phyloP scores from a whole-genome alignment of 495 filamentous ascomycete species.

The Aspergillus bridgeri region DNA sequence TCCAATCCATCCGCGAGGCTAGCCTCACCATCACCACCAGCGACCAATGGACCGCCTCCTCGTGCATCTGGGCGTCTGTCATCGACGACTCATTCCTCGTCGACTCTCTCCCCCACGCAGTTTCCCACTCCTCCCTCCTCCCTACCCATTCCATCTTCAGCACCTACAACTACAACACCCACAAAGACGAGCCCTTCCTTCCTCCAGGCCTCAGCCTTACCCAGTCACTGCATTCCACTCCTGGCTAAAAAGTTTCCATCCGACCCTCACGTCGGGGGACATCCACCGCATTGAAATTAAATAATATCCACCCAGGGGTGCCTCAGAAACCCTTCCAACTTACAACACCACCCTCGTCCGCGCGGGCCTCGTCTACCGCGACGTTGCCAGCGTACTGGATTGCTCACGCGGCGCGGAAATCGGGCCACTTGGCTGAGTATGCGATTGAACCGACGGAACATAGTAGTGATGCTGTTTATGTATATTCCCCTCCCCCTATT shows the following conservation, averaged over 20 bases:
- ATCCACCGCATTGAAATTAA: slow-evolving; percentile 33
- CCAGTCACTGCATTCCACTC: slow-evolving; percentile 46
- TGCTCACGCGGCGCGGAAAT: slow-evolving; percentile 38
- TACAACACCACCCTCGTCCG: slow-evolving; percentile 47
- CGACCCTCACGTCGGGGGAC: slow-evolving; percentile 36
- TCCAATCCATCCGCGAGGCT: slow-evolving; percentile 48
- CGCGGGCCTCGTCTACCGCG: slow-evolving; percentile 55
- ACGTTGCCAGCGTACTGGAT: slow-evolving; percentile 58
- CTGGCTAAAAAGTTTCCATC: slow-evolving; percentile 53
- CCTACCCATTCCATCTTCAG: slow-evolving; percentile 47
- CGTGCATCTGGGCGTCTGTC: slow-evolving; percentile 59
- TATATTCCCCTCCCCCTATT: slow-evolving; percentile 26
- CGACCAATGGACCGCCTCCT: slow-evolving; percentile 49
- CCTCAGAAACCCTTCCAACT: slow-evolving; percentile 36
- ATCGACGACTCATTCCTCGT: slow-evolving; percentile 53
- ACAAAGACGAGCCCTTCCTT: slow-evolving; percentile 60
- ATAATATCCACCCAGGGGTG: slow-evolving; percentile 44
- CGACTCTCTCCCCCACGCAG: slow-evolving; percentile 42
- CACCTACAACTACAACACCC: slow-evolving; percentile 62
- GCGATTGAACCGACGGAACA: slow-evolving; percentile 57
- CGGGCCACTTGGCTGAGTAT: slow-evolving; percentile 56
- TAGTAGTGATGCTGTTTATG: slow-evolving; percentile 56
- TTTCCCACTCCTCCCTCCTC: slow-evolving; percentile 29
- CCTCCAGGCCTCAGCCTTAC: slow-evolving; percentile 46
- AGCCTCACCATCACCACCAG: slow-evolving; percentile 39